These are phyloP conservation scores for Nitzschia palea DNA, from an alignment of 108 stramenopile genomes.

Conservation along the genomic window DNA sequence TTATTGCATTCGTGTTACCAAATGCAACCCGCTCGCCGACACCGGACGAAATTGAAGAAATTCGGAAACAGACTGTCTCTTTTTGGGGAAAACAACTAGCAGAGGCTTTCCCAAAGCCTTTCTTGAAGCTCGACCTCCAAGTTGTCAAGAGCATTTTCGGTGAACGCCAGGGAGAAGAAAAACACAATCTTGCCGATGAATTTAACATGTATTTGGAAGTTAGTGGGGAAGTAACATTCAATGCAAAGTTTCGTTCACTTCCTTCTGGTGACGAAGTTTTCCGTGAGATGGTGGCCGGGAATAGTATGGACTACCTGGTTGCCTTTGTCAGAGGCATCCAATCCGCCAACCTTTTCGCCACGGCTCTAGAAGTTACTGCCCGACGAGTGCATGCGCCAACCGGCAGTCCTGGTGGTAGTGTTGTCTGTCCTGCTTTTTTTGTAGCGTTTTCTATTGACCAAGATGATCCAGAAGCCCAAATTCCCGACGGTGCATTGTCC, in stretches of 20 bases:
- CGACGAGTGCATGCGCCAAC: not conserved
- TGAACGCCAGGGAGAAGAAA: slow-evolving; percentile 1
- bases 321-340: slow-evolving; percentile 14
- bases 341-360: slow-evolving; percentile 4
- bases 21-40: slow-evolving; percentile 3
- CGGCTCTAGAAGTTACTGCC: slow-evolving; percentile 12
- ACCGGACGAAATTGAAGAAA: slow-evolving; percentile 8
- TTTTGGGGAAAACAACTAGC: slow-evolving; percentile 18
- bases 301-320: slow-evolving; percentile 22
- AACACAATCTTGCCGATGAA: not conserved
- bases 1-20: slow-evolving; percentile 21
- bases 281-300: slow-evolving; percentile 14
- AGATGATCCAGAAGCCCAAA: slow-evolving; percentile 4
- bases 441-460: slow-evolving; percentile 19
- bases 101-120: slow-evolving; percentile 4
- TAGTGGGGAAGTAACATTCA: not conserved
- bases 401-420: not conserved
- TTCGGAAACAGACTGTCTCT: not conserved
- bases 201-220: slow-evolving; percentile 20
- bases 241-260: slow-evolving; percentile 10
- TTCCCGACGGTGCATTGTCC: slow-evolving; percentile 6
- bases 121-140: slow-evolving; percentile 3
- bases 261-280: slow-evolving; percentile 17
- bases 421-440: slow-evolving; percentile 13
- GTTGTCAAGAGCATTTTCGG: slow-evolving; percentile 3